phyloP scores from a whole-genome alignment of 345 rosid genomes.

The Rhodamnia argentea region DNA sequence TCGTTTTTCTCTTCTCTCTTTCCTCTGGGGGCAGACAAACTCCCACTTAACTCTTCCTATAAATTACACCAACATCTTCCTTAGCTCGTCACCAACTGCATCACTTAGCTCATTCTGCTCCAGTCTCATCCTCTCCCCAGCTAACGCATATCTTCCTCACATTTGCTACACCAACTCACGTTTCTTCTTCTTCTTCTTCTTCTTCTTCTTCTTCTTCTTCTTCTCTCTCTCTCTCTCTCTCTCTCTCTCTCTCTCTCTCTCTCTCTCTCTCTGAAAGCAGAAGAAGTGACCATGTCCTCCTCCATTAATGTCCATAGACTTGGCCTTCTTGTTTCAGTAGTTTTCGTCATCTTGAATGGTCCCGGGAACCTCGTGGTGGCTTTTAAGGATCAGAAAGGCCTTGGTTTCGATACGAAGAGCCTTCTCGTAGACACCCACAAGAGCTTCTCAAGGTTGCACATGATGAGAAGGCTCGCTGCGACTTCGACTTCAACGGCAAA shows the following conservation, averaged over 20 bases:
- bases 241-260: no score
- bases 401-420: neutral
- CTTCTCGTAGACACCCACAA: neutral
- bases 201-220: no score
- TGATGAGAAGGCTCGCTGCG: neutral
- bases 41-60: neutral
- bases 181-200: neutral
- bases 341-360: neutral
- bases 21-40: neutral
- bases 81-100: neutral
- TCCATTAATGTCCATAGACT: neutral
- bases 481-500: neutral
- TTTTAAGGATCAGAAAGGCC: neutral
- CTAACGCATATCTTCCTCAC: neutral
- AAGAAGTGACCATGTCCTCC: neutral
- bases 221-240: no score
- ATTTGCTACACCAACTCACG: neutral
- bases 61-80: neutral
- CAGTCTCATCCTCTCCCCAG: neutral
- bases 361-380: neutral
- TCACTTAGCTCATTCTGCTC: neutral
- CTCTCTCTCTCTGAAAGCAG: neutral
- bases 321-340: neutral
- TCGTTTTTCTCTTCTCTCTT: neutral
- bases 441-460: neutral